These are phyloP conservation scores for Mortierella sp. DNA, from an alignment of 371 early-diverging fungal species.

Conservation along the genomic window DNA sequence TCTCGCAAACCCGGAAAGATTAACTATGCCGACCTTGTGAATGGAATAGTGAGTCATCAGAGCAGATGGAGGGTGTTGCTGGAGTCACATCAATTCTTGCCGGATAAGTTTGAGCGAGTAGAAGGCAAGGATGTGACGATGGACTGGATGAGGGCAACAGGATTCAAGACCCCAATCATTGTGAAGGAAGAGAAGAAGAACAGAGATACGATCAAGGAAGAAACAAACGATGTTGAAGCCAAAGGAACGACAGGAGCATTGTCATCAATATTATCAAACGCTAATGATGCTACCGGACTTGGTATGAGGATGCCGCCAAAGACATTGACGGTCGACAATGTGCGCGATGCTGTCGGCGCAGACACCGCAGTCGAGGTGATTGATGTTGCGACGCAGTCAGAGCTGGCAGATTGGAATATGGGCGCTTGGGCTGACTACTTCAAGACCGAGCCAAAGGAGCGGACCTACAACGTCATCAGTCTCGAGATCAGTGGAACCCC, in stretches of 20 bases:
- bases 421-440: conserved; percentile 87
- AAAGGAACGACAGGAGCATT: no score
- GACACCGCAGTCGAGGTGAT: conserved; percentile 36
- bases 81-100: conserved; percentile 63
- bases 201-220: no score
- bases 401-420: conserved; percentile 81
- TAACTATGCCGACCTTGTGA: conserved; percentile 79
- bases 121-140: conserved; percentile 65
- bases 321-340: conserved; percentile 70
- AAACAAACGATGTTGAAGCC: no score
- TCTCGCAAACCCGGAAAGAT: conserved; percentile 64
- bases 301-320: conserved; percentile 85
- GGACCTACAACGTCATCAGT: conserved; percentile 89
- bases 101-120: conserved; percentile 68
- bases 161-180: conserved; percentile 73
- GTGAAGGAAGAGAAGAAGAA: conserved; percentile 34
- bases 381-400: conserved; percentile 89
- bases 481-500: conserved; percentile 84
- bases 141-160: conserved; percentile 65
- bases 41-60: conserved; percentile 74
- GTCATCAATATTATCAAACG: no score
- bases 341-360: conserved; percentile 77
- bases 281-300: no score
- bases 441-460: conserved; percentile 64
- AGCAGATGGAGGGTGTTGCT: conserved; percentile 73